Evolutionary conservation across 2,329 filamentous ascomycete species (phyloP), one percentile per base, ranked within the genome.

Genomic region (Trichoderma koningiopsis): DNA sequence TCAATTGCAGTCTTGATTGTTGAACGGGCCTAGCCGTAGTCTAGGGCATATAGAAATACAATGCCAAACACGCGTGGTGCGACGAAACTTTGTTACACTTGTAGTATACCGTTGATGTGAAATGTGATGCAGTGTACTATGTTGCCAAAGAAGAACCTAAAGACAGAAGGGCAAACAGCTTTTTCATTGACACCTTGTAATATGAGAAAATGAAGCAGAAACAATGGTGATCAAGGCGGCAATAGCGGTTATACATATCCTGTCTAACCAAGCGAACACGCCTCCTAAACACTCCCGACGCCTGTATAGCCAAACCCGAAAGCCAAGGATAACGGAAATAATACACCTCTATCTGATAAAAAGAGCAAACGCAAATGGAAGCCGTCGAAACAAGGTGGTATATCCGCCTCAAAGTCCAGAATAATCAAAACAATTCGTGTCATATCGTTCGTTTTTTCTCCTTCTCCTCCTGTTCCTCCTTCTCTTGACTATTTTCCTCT

Each of bases 1-100:
- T 27, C 57, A 24, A 22, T 59, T 59, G 11, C 29, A 19, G 29
- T 58, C 31, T 49, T 43, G 27, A 74, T 71, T 72, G 68, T 74
- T 71, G 73, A 76, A 73, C 77, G 77, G 75, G 74, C 73, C 72
- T 71, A 74, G 76, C 75, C 77, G 76, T 80, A 79, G 78, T 77
- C 73, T 75, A 75, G 75, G 73, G 70, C 74, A 76, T 24, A 77
- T 72, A 70, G 47, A 27, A 53, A 37, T 62, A 56, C 43, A 67
- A 69, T 67, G 35, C 61, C 61, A 69, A 67, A 19, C 29, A 43
- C 55, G 43, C 40, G 35, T 55, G 60, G 62, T 65, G 52, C 52
- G 49, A 56, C 49, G 31, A 64, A 29, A n/a, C 5, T 43, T 43
- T 43, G 16, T 24, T 5, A 6, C 37, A 16, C 27, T 16, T 55